phyloP scores from a whole-genome alignment of 1,284 basidiomycete species.

The Garcileccinum viscosum region DNA sequence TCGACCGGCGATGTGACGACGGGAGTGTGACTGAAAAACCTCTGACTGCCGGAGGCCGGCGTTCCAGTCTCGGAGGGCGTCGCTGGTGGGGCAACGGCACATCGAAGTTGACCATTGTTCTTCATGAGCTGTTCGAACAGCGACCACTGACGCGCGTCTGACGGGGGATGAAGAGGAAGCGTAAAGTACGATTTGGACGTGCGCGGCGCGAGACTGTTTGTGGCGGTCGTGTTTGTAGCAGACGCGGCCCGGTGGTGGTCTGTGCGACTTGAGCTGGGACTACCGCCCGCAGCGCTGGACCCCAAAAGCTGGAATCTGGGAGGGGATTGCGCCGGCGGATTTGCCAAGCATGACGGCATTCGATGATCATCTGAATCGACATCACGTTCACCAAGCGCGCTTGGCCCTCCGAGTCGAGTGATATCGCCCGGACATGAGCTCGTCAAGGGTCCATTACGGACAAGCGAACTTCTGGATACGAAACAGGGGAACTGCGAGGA shows the following conservation, averaged over 20 bases:
- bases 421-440: slow-evolving; percentile 5
- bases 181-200: slow-evolving; percentile 7
- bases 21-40: not conserved
- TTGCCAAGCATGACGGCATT: slow-evolving; percentile 21
- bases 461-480: slow-evolving; percentile 14
- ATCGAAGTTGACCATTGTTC: slow-evolving; percentile 55
- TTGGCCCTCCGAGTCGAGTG: slow-evolving; percentile 20
- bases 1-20: slow-evolving; percentile 23
- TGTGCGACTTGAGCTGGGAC: slow-evolving; percentile 14
- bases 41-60: slow-evolving; percentile 5
- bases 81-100: slow-evolving; percentile 14
- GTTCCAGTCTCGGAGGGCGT: slow-evolving; percentile 10
- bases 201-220: slow-evolving; percentile 4
- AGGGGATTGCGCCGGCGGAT: not conserved
- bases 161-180: not conserved
- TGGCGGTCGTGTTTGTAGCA: not conserved
- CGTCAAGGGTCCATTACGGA: not conserved
- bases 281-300: not conserved
- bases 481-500: slow-evolving; percentile 12
- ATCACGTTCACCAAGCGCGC: slow-evolving; percentile 7
- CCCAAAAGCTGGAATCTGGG: not conserved
- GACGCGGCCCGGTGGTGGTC: not conserved
- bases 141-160: slow-evolving; percentile 58
- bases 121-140: slow-evolving; percentile 77
- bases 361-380: slow-evolving; percentile 8